Percentiles rank a stretch among this genome's conserved stretches.
phyloP scores from a whole-genome alignment of 192 early-diverging fungal genomes.

The Rhizoclosmatium globosum region DNA sequence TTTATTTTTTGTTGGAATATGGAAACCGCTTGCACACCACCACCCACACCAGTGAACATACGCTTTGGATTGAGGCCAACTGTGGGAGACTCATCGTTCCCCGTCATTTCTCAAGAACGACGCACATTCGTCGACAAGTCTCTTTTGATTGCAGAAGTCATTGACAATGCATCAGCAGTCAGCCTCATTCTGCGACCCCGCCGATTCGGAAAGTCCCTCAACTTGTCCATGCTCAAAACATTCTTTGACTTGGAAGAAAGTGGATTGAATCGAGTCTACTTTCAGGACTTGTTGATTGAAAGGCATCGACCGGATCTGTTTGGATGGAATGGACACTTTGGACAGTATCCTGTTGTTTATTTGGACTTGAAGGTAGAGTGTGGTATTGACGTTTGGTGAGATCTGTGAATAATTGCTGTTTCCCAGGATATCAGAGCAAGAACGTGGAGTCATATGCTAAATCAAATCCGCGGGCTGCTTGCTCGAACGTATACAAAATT shows the following conservation, averaged over 20 bases:
- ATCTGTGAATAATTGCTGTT: not conserved
- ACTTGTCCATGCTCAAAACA: not conserved
- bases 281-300: not conserved
- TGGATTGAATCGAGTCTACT: not conserved
- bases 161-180: not conserved
- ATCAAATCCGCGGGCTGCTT: not conserved
- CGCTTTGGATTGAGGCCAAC: not conserved
- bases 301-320: not conserved
- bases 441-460: slow-evolving; percentile 9
- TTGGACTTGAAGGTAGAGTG: not conserved
- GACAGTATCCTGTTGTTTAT: not conserved
- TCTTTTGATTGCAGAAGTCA: not conserved
- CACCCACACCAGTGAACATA: not conserved
- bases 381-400: not conserved
- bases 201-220: slow-evolving; percentile 17
- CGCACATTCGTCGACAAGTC: slow-evolving; percentile 8
- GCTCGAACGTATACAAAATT: not conserved
- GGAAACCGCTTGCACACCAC: not conserved
- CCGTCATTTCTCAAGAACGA: not conserved
- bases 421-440: not conserved
- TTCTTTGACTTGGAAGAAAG: not conserved
- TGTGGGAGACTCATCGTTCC: slow-evolving; percentile 3
- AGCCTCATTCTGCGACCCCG: not conserved
- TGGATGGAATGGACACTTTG: not conserved
- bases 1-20: not conserved